These are phyloP conservation scores for Apiotrichum gamsii DNA, from an alignment of 1,284 basidiomycete genomes.

Conservation along the genomic window DNA sequence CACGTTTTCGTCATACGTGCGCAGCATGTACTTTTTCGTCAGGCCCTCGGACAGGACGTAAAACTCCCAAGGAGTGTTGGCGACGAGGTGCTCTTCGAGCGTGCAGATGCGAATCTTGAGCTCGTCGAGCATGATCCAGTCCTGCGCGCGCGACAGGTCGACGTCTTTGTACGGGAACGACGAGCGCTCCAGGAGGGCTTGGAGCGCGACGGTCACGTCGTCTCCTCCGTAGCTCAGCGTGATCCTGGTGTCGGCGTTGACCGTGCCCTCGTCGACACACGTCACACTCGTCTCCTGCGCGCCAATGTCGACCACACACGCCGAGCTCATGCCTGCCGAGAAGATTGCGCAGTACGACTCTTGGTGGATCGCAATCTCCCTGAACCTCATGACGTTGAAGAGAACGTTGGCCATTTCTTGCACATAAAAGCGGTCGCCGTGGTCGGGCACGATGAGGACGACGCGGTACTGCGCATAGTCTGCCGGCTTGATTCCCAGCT, in stretches of 20 bases:
- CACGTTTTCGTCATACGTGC: constrained; percentile 93
- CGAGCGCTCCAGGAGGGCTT: constrained; percentile 70
- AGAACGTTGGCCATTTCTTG: constrained; percentile 71
- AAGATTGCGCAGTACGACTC: constrained; percentile 91
- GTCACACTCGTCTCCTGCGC: constrained; percentile 77
- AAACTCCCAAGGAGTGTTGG: constrained; percentile 82
- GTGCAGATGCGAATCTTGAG: constrained; percentile 77
- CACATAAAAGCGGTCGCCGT: constrained; percentile 78
- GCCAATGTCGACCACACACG: constrained; percentile 93
- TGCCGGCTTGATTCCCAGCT: constrained; percentile 55
- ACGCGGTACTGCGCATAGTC: constrained; percentile 75
- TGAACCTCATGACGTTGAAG: constrained; percentile 78
- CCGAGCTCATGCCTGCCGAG: constrained; percentile 87
- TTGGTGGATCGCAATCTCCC: constrained; percentile 84
- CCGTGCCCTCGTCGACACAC: constrained; percentile 91
- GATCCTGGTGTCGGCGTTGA: constrained; percentile 83
- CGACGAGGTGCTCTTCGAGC: constrained; percentile 79
- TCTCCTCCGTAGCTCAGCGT: constrained; percentile 82
- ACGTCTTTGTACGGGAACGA: constrained; percentile 83
- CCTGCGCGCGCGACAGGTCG: constrained; percentile 66
- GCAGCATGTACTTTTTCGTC: constrained; percentile 80
- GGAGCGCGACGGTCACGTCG: constrained; percentile 84
- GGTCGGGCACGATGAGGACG: constrained; percentile 86
- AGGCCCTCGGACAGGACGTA: constrained; percentile 68
- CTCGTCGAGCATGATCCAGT: constrained; percentile 84